Evolutionary conservation across 73 alveolate species (phyloP), one percentile per base, ranked within the genome.

Genomic region (Symbiodinium pilosum): DNA sequence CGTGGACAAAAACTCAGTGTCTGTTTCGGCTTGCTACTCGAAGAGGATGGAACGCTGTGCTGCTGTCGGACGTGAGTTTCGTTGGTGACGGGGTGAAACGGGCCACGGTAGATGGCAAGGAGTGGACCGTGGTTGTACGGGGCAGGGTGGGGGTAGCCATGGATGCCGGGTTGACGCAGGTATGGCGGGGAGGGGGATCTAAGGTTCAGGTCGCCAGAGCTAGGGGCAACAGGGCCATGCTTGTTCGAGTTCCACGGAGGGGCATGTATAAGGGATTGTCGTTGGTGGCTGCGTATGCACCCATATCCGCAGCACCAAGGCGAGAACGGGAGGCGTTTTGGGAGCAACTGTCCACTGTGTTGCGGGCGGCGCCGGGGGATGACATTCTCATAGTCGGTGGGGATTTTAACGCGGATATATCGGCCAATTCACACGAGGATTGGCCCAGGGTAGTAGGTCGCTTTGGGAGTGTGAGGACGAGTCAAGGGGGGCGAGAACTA

Each of bases 371-470:
- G 24, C 84, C 86, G 0, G 41, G 84, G 0, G 94, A 52, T 4
- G 84, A 56, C 39, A 4, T 54, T 8, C 0, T 59, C 0, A 20
- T 91, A 2, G 26, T 91, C 2, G 97, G 97, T 0, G 88, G 97
- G 40, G 97, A 91, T 69, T 91, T 91, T 41, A 91, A 91, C 41
- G 97, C 97, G 32, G 97, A 91, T 11, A 20, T 91, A 2, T 75
- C 52, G 2, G 26, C 39, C 0, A 20, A 6, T 0, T 54, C 9
- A 7, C 7, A 47, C 0, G n/a, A 3, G 7, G 7, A 41, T 0
- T 14, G 71, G 21, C 81, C 87, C 3, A 12, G 36, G 7, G 88
- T 91, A 2, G 40, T 68, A 30, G 97, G 87, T 1, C 81, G 52
- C 38, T 41, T 3, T 39, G 51, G 59, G 2, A 52, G 97, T 28